Conservation (phyloP, 257 asterid species). For the Solanum habrochaites region DNA sequence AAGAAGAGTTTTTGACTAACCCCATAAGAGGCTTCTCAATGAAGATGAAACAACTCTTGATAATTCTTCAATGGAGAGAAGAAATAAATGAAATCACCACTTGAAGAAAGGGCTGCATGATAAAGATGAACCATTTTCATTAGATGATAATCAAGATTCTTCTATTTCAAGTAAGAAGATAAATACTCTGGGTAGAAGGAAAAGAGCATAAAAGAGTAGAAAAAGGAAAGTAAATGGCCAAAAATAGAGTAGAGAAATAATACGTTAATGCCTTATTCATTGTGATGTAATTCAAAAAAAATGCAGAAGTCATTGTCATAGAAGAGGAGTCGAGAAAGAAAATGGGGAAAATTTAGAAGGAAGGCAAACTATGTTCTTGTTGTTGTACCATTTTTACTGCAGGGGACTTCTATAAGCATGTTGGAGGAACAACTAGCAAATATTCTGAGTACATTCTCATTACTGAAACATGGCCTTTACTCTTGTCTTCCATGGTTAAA, state of each 20-base stretch:
- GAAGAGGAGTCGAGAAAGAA: neutral
- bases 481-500: too few relatives aligned
- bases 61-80: neutral
- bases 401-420: constrained; percentile 16
- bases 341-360: constrained; percentile 20
- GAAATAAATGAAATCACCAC: neutral
- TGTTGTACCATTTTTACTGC: constrained; percentile 13
- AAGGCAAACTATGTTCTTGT: constrained; percentile 32
- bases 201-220: neutral
- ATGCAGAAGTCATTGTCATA: neutral
- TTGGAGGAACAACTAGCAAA: constrained; percentile 1
- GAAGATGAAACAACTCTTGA: too few relatives aligned
- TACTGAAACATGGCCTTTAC: too few relatives aligned
- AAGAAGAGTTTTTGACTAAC: too few relatives aligned
- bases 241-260: neutral
- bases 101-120: neutral
- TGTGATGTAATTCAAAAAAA: constrained; percentile 17
- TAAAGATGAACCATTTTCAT: neutral
- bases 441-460: constrained; percentile 17
- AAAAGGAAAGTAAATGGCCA: neutral
- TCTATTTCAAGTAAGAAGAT: neutral
- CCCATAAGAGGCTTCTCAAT: too few relatives aligned
- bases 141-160: neutral
- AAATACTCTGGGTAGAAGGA: neutral
- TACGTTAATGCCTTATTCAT: constrained; percentile 42